phyloP scores from a whole-genome alignment of 148 eudicot genomes.

The Rheum nobile region DNA sequence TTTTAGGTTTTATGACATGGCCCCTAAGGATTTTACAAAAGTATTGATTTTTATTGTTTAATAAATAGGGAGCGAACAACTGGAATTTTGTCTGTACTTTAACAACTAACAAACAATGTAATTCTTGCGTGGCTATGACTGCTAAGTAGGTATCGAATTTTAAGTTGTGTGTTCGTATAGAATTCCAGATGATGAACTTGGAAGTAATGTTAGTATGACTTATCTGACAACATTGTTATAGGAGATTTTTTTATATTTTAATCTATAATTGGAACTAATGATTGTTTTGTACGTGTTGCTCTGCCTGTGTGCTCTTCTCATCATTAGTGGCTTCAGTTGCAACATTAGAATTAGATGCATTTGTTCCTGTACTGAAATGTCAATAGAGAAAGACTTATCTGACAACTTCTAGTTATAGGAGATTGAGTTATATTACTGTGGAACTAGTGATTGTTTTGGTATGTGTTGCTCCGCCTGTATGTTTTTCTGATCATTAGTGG shows the following conservation, averaged over 20 bases:
- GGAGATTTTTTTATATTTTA: neutral
- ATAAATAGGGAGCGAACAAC: neutral
- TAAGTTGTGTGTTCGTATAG: neutral
- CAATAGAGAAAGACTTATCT: neutral
- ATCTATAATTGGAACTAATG: neutral
- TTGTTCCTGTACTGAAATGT: no score
- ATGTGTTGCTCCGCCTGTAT: neutral
- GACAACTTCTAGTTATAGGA: neutral
- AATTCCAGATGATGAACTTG: neutral
- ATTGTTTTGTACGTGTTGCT: neutral
- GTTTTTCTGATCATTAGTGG: neutral
- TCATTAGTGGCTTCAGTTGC: no score
- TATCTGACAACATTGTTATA: neutral
- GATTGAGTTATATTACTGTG: neutral
- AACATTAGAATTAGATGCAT: no score
- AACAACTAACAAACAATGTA: neutral
- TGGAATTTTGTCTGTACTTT: no score
- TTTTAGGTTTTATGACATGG: neutral
- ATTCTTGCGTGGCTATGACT: no score
- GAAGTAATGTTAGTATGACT: neutral
- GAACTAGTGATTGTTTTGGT: neutral
- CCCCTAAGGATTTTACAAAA: neutral
- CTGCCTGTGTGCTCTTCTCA: no score
- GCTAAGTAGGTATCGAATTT: neutral
- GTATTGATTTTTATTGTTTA: neutral